Conservation (phyloP, 345 rosid species). For the Eutrema yunnanense region DNA sequence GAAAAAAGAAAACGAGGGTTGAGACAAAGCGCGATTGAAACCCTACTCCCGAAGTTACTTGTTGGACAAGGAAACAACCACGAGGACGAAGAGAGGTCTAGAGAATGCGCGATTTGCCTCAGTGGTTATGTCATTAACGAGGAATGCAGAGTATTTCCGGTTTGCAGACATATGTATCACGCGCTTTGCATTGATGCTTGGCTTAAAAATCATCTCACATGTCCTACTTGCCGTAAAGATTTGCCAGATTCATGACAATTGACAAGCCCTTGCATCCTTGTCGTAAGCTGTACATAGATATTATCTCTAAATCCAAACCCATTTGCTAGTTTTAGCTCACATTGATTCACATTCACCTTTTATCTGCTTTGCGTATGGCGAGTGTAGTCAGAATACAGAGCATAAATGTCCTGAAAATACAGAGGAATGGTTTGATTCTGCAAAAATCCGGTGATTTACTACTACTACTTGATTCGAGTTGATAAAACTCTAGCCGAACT, state of each 20-base stretch:
- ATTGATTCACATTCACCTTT: background rate
- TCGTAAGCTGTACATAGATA: constrained; percentile 9
- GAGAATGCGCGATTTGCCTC: constrained; percentile 29
- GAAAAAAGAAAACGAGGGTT: background rate
- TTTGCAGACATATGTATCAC: constrained; percentile 31
- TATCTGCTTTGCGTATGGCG: background rate
- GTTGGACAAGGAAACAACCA: constrained; percentile 9
- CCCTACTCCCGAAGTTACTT: constrained; percentile 22
- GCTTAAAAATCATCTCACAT: constrained; percentile 30
- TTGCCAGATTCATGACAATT: constrained; percentile 15
- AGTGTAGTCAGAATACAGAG: background rate
- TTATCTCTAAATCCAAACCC: background rate
- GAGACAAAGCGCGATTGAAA: constrained; percentile 22
- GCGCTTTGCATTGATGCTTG: constrained; percentile 25
- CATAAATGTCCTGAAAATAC: background rate
- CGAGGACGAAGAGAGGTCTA: background rate
- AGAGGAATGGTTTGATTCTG: background rate
- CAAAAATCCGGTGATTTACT: background rate
- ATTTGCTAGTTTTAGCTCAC: background rate
- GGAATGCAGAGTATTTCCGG: constrained; percentile 26
- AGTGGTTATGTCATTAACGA: constrained; percentile 14
- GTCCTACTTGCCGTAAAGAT: constrained; percentile 31
- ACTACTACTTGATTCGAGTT: background rate
- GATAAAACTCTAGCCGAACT: too few relatives aligned
- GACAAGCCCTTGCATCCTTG: background rate